A percentile compares a stretch with the other conserved stretches of the same genome.
Conservation (phyloP, 2,329 filamentous ascomycete species). For the Pestalotiopsis sp. region DNA sequence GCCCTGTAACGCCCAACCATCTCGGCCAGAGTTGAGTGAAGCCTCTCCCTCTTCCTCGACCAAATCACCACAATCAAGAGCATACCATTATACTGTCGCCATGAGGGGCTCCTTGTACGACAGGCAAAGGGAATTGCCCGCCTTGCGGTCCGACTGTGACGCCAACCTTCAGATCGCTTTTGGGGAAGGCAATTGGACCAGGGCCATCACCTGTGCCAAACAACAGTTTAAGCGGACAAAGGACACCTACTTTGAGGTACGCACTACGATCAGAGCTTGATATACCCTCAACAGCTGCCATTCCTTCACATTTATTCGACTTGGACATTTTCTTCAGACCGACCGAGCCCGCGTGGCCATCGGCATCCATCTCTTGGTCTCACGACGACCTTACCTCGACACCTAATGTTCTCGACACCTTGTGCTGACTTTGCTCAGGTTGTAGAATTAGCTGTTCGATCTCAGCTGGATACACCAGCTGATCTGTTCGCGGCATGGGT, state of each 20-base stretch:
- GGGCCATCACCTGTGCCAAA: constrained; percentile 53
- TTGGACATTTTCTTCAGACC: not conserved
- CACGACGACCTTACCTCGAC: not conserved
- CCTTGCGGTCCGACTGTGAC: constrained; percentile 19
- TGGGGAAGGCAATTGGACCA: constrained; percentile 55
- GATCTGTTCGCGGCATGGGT: constrained; percentile 48
- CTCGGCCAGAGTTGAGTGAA: constrained; percentile 19
- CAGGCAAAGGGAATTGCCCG: not conserved
- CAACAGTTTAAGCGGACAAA: constrained; percentile 51
- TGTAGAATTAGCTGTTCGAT: constrained; percentile 48
- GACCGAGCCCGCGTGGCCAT: not conserved
- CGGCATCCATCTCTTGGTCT: not conserved
- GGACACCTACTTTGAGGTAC: constrained; percentile 59
- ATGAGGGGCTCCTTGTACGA: constrained; percentile 17
- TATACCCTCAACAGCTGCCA: not conserved
- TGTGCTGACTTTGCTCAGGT: constrained; percentile 20
- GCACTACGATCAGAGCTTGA: constrained; percentile 14
- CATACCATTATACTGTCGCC: constrained; percentile 5
- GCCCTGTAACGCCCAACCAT: not conserved
- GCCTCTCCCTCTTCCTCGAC: constrained; percentile 14
- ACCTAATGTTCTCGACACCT: no score
- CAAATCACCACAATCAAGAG: not conserved
- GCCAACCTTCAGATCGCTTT: constrained; percentile 59
- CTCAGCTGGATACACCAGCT: constrained; percentile 51
- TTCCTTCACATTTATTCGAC: not conserved